Evolutionary conservation across 192 early-diverging fungal species (phyloP).

Genomic region (Umbelopsis vinacea): DNA sequence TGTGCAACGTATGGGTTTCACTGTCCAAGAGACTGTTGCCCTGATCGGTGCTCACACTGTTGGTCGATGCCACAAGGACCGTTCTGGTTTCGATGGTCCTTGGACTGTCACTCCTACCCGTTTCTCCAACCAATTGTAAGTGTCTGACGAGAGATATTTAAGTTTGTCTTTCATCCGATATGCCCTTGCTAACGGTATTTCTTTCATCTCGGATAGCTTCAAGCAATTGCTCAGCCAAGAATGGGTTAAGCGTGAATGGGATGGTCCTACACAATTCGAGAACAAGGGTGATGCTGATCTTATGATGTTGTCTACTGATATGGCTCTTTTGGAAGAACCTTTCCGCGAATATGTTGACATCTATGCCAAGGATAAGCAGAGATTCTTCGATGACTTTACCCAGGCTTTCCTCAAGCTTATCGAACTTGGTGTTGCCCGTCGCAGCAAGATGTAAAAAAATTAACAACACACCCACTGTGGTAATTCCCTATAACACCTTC

Average conservation of each 20-base stretch:
- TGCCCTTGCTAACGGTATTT: background rate
- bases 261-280: slow-evolving; percentile 45
- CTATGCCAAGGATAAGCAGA: slow-evolving; percentile 70
- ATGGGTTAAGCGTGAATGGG: slow-evolving; percentile 45
- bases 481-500: background rate
- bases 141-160: background rate
- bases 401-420: slow-evolving; percentile 53
- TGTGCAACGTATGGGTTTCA: slow-evolving; percentile 69
- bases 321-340: slow-evolving; percentile 66
- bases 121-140: slow-evolving; percentile 56
- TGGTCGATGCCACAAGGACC: slow-evolving; percentile 66
- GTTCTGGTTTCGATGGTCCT: slow-evolving; percentile 62
- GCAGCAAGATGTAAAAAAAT: slow-evolving; percentile 35
- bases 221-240: slow-evolving; percentile 36
- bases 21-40: slow-evolving; percentile 70
- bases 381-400: slow-evolving; percentile 64
- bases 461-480: too few species aligned
- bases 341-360: slow-evolving; percentile 62
- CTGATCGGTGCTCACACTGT: slow-evolving; percentile 70
- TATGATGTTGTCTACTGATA: slow-evolving; percentile 77
- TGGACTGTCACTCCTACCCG: slow-evolving; percentile 51
- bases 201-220: slow-evolving; percentile 28
- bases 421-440: slow-evolving; percentile 50
- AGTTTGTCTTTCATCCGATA: too few species aligned
- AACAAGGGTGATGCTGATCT: slow-evolving; percentile 42